Base-by-base conservation (phyloP, 2,329 filamentous ascomycete species). In the Cryphonectria carpinicola region DNA sequence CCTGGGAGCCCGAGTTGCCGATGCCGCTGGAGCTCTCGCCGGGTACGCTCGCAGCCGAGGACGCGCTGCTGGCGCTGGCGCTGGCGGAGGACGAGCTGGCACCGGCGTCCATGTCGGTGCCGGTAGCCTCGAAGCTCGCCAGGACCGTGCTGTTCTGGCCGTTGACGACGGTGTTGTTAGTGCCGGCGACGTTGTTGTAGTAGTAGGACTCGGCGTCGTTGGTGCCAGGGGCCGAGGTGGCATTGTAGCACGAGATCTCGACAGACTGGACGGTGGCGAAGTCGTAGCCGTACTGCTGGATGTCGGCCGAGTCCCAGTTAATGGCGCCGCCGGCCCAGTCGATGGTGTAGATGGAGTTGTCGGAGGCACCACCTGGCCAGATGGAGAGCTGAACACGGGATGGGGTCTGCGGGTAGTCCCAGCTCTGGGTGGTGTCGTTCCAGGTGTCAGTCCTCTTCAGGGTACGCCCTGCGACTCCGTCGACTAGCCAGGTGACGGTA, bases 281-380 rank as follows among this genome's bases (percentile, higher is more conserved):
- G 85, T 96, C 97, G 86, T 98, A 98, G 43, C 93, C 93, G 78
- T 93, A 86, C 67, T 88, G 87, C 82, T 93, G 84, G 85, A 98
- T 95, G 81, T 97, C 93, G 28, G 86, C 84, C 74, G 88, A 89
- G 79, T 92, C 84, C 95, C 96, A 99, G 85, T 97, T 87, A 74
- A 99, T 95, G 67, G 88, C 83, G 76, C 96, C 96, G 78, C 96
- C 96, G 25, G 95, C 93, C 96, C 96, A 99, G 68, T 90, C 86
- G 74, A 97, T 88, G 46, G 96, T 98, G 69, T 96, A 96, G 79
- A 92, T 79, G 56, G 88, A 92, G 80, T 98, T 98, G 78, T 86
- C 87, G 13, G 89, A 82, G 63, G 93, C 88, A 79, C 96, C 96
- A 77, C 93, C 96, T 56, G 96, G 96, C 96, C 96, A 99, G 78